Base-by-base conservation (phyloP, 345 rosid genomes). In the Salix dunnii region DNA sequence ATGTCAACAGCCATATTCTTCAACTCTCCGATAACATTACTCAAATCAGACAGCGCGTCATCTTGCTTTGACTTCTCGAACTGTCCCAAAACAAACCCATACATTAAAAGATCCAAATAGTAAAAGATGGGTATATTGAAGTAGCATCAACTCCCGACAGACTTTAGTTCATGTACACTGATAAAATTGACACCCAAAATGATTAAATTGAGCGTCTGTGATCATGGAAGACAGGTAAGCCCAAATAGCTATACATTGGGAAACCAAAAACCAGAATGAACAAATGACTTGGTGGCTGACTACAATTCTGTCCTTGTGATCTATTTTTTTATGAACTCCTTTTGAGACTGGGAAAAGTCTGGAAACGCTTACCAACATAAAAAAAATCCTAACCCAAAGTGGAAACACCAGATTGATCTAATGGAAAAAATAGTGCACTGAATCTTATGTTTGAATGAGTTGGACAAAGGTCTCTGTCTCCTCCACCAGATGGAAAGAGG, bases 1-100 rank as follows among this genome's bases (percentile, higher is more conserved):
- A 95, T 90, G 69, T 90, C 98, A 21, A 87, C 67, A 20, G 98
- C 99, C 98, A 95, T 95, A 36, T 71, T 76, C 84, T 91, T 95
- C 77, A 95, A 79, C 35, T 95, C 97, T 13, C 93, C 93, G 31
- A 91, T 77, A 30, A 95, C 78, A 77, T 84, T 74, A 61, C 98
- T 93, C 69, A 96, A 74, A 66, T 93, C 91, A 10, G 90, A 82
- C 38, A 96, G 86, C 21, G 83, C 90, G 76, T 93, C 97, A 68
- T 95, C 98, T 81, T 93, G 99, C 85, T 93, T 93, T 49, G 83
- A 80, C 66, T 77, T 93, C 77, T 95, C 98, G 30, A 89, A 74
- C 97, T 95, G 91, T 84, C 73, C 67, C 25, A 42, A 7, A 40
- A 61, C 33, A 42, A 70, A 23, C 48, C 72, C 36, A 35, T 35